A percentile compares a stretch with the other conserved stretches of the same genome.
Conservation (phyloP, 257 asterid genomes). For the Striga asiatica region DNA sequence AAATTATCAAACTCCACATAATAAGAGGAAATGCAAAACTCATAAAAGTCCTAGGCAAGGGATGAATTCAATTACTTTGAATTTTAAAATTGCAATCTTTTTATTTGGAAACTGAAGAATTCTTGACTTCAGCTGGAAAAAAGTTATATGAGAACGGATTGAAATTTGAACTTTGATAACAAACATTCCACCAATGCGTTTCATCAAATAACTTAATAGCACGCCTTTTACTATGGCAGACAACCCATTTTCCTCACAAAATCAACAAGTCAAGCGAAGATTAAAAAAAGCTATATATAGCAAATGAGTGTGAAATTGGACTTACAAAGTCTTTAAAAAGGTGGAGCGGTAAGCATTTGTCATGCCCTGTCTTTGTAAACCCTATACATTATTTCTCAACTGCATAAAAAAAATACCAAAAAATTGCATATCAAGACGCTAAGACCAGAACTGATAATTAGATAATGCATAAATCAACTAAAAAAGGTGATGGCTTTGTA, state of each 20-base stretch:
- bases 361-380: slow-evolving; percentile 26
- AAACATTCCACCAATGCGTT: background rate
- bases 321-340: slow-evolving; percentile 41
- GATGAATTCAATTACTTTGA: too few relatives aligned
- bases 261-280: background rate
- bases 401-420: slow-evolving; percentile 6
- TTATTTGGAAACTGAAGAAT: too few relatives aligned
- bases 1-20: too few relatives aligned
- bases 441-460: background rate
- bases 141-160: too few relatives aligned
- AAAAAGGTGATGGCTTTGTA: background rate
- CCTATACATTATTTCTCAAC: slow-evolving; percentile 19
- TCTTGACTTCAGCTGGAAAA: too few relatives aligned
- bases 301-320: slow-evolving; percentile 7
- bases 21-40: too few relatives aligned
- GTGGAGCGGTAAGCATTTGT: slow-evolving; percentile 30
- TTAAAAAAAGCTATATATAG: background rate
- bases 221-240: background rate
- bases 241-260: background rate
- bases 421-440: background rate
- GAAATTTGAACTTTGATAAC: too few relatives aligned
- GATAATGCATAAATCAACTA: background rate
- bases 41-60: too few relatives aligned
- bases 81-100: too few relatives aligned
- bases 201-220: slow-evolving; percentile 23